phyloP scores from a whole-genome alignment of 2,329 filamentous ascomycete genomes.

The Sarocladiaceae sp. region DNA sequence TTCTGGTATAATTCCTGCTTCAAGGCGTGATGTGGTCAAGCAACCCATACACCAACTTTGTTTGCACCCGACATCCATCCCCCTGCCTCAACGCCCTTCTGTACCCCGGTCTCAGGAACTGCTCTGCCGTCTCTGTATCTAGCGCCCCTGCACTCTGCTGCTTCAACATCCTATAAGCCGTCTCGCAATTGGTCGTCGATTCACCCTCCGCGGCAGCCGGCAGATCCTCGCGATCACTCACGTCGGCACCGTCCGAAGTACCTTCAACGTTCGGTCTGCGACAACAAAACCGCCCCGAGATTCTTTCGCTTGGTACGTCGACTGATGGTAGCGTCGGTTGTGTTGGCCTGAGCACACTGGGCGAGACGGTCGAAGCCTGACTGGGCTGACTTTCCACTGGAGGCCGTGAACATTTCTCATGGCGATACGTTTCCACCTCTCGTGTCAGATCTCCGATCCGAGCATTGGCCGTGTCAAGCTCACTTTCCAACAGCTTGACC shows the following conservation, averaged over 20 bases:
- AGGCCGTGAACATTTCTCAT: no score
- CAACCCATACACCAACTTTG: constrained; percentile 19
- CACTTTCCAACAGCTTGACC: not conserved
- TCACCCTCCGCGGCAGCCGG: constrained; percentile 13
- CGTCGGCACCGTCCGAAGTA: not conserved
- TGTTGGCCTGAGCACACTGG: no score
- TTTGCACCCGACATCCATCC: constrained; percentile 25
- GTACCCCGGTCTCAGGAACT: constrained; percentile 22
- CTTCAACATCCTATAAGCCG: constrained; percentile 25
- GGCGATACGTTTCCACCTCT: no score
- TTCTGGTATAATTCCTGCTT: no score
- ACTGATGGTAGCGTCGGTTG: no score
- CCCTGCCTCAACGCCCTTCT: constrained; percentile 14
- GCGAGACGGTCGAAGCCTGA: not conserved
- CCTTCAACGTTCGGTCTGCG: not conserved
- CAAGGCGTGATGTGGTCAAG: constrained; percentile 19
- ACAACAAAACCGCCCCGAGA: not conserved
- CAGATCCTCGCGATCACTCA: constrained; percentile 5
- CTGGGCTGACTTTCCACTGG: no score
- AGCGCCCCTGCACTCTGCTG: constrained; percentile 24
- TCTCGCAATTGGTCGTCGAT: constrained; percentile 24
- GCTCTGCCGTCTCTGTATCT: constrained; percentile 13
- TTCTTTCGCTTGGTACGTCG: not conserved
- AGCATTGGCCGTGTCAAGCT: constrained; percentile 15
- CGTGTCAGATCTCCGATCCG: constrained; percentile 10